phyloP scores from a whole-genome alignment of 805 yeast species.

The Suhomyces xylopsoci region DNA sequence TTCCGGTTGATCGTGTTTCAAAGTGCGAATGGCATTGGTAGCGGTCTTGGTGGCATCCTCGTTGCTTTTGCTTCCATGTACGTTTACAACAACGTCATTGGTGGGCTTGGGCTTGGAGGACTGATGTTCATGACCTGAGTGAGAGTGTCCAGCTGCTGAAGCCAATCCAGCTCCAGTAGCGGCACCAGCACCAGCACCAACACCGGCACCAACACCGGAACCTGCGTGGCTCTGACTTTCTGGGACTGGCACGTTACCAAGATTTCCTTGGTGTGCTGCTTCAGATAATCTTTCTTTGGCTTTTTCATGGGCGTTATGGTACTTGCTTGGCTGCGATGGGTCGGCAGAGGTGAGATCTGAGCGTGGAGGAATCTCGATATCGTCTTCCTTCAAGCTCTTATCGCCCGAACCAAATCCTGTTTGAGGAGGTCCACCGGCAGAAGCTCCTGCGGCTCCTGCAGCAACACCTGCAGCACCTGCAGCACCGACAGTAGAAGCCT shows the following conservation, averaged over 20 bases:
- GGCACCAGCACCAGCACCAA: neutral
- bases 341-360: conserved; percentile 1
- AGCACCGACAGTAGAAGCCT: conserved; percentile 2
- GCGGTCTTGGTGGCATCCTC: conserved; percentile 27
- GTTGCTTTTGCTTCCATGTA: conserved; percentile 25
- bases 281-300: conserved; percentile 3
- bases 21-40: conserved; percentile 19
- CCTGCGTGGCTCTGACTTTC: neutral
- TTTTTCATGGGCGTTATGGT: conserved; percentile 5
- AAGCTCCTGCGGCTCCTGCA: neutral
- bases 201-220: neutral
- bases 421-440: neutral
- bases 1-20: conserved; percentile 20
- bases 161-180: neutral
- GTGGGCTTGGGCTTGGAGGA: neutral
- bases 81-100: conserved; percentile 27
- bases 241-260: neutral
- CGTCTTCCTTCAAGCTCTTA: neutral
- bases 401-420: conserved; percentile 2
- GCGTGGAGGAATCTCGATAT: conserved; percentile 1
- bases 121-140: neutral
- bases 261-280: conserved; percentile 3
- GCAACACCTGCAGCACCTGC: conserved; percentile 3
- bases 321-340: conserved; percentile 4
- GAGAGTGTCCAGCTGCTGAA: neutral